These are phyloP conservation scores for Byssothecium circinans DNA, from an alignment of 2,329 filamentous ascomycete species.

Conservation along the genomic window DNA sequence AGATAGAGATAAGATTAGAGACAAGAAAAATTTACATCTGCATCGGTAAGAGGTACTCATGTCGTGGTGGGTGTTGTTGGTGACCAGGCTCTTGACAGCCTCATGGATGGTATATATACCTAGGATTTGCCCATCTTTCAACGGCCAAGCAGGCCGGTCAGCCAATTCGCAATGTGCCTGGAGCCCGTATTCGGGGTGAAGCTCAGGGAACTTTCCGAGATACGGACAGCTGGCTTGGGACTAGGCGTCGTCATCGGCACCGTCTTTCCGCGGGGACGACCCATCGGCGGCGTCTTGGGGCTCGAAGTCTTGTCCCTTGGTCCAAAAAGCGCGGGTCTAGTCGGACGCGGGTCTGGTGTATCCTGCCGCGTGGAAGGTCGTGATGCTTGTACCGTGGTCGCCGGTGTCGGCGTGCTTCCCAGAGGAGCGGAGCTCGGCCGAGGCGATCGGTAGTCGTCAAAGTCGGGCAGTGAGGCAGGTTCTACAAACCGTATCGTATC, in stretches of 20 bases:
- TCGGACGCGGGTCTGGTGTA: slow-evolving; percentile 9
- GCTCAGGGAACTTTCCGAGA: slow-evolving; percentile 24
- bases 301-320: slow-evolving; percentile 10
- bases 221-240: slow-evolving; percentile 13
- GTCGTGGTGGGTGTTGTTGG: no score
- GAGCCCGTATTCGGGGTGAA: slow-evolving; percentile 28
- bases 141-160: slow-evolving; percentile 35
- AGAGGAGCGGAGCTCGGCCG: slow-evolving; percentile 1
- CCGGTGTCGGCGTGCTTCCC: slow-evolving; percentile 6
- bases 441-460: not conserved
- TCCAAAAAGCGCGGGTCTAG: slow-evolving; percentile 14
- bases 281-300: slow-evolving; percentile 15
- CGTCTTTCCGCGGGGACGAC: slow-evolving; percentile 23
- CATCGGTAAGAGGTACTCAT: no score
- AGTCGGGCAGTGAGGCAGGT: not conserved
- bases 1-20: no score
- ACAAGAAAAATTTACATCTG: no score
- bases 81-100: no score
- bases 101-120: no score
- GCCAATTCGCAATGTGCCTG: slow-evolving; percentile 36
- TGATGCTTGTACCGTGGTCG: slow-evolving; percentile 4
- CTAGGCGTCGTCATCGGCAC: slow-evolving; percentile 5
- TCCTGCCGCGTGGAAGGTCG: slow-evolving; percentile 3
- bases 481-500: slow-evolving; percentile 16
- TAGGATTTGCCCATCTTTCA: no score